These are phyloP conservation scores for Leccinum barrowsii DNA, from an alignment of 768 basidiomycete species.

Conservation along the genomic window DNA sequence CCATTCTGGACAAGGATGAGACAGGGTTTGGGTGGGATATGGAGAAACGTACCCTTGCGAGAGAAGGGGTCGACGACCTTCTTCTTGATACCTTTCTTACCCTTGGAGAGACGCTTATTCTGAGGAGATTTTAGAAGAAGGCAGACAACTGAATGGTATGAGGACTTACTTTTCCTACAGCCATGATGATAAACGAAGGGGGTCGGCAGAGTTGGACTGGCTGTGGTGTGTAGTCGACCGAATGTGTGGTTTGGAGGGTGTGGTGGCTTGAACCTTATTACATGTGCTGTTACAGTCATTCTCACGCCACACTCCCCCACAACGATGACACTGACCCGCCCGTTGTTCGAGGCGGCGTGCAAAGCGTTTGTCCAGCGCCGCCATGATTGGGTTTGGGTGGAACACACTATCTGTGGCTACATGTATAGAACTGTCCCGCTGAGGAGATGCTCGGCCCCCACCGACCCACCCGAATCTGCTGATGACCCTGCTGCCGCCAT, in stretches of 20 bases:
- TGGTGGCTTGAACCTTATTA: constrained; percentile 64
- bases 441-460: constrained; percentile 3
- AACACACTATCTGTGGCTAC: constrained; percentile 54
- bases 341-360: constrained; percentile 59
- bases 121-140: constrained; percentile 30
- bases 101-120: constrained; percentile 98
- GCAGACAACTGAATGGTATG: background rate
- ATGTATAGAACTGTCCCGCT: constrained; percentile 39
- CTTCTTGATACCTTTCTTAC: constrained; percentile 99
- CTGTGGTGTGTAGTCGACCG: constrained; percentile 33
- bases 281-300: constrained; percentile 36
- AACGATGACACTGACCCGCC: constrained; percentile 43
- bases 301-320: constrained; percentile 37
- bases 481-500: constrained; percentile 41
- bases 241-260: constrained; percentile 12
- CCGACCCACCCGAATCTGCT: constrained; percentile 14
- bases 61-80: constrained; percentile 99
- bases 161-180: constrained; percentile 77
- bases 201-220: constrained; percentile 47
- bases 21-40: background rate
- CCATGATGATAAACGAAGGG: constrained; percentile 56
- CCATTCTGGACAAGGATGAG: constrained; percentile 67
- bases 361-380: constrained; percentile 43
- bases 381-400: constrained; percentile 58
- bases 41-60: constrained; percentile 74